phyloP scores from a whole-genome alignment of 2,329 filamentous ascomycete genomes.

The Apiospora marii region DNA sequence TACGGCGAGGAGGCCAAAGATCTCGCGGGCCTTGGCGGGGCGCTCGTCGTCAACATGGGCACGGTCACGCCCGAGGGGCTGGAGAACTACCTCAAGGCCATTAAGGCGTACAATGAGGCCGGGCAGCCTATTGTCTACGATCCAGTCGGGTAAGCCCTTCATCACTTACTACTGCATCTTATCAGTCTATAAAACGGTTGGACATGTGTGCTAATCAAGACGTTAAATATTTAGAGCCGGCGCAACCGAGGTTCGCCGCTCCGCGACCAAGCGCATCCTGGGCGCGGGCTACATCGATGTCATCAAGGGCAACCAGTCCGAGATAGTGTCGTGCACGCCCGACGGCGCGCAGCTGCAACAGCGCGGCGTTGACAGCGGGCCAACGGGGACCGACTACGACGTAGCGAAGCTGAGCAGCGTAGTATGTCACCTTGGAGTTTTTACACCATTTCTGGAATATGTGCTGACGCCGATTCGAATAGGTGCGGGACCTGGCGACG shows the following conservation, averaged over 20 bases:
- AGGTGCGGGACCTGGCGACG: conserved; percentile 69
- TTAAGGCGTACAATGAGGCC: conserved; percentile 81
- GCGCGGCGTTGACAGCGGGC: conserved; percentile 81
- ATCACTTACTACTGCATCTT: background rate
- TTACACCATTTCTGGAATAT: too few relatives aligned
- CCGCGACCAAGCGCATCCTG: conserved; percentile 76
- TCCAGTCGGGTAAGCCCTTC: conserved; percentile 74
- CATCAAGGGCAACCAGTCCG: conserved; percentile 93
- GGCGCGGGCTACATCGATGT: conserved; percentile 80
- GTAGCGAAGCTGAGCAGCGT: conserved; percentile 65
- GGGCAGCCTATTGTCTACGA: conserved; percentile 84
- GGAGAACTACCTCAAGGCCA: conserved; percentile 74
- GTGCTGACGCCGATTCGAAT: too few relatives aligned
- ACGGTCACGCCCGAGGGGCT: conserved; percentile 82
- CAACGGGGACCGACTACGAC: conserved; percentile 55
- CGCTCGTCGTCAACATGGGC: conserved; percentile 93
- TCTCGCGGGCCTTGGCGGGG: conserved; percentile 77
- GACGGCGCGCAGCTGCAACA: conserved; percentile 59
- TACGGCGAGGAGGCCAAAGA: conserved; percentile 84
- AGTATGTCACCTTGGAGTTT: too few relatives aligned
- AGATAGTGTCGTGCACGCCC: conserved; percentile 78
- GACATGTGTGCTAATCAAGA: background rate
- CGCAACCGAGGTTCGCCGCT: conserved; percentile 77
- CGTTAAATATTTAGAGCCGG: conserved; percentile 63
- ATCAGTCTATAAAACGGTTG: background rate